Evolutionary conservation across 495 filamentous ascomycete genomes (phyloP).

Genomic region (Podospora pseudoanserina): DNA sequence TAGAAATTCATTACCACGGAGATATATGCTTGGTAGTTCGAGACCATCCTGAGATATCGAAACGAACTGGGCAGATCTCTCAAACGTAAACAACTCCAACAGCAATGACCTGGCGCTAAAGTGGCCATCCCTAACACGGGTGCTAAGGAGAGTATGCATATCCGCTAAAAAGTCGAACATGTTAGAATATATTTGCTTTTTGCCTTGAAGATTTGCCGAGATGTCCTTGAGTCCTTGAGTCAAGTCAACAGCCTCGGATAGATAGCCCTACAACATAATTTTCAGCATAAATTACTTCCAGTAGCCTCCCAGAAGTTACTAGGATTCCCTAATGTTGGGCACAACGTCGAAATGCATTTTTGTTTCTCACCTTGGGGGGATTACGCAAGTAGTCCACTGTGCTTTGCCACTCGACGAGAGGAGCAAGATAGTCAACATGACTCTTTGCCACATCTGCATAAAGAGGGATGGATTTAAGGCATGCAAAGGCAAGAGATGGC

Average conservation of each 20-base stretch:
- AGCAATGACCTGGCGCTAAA: conserved; percentile 11
- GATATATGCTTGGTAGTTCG: conserved; percentile 15
- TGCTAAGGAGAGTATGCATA: conserved; percentile 7
- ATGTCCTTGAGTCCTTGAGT: conserved; percentile 38
- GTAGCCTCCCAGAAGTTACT: too few relatives aligned
- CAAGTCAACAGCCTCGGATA: conserved; percentile 40
- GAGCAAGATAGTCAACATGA: conserved; percentile 18
- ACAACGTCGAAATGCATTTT: too few relatives aligned
- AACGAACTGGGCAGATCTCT: conserved; percentile 15
- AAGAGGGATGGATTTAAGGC: conserved; percentile 23
- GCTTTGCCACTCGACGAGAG: conserved; percentile 32
- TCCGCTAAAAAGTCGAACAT: conserved; percentile 49
- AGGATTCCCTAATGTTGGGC: too few relatives aligned
- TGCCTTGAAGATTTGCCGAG: conserved; percentile 16
- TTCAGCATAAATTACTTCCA: too few relatives aligned
- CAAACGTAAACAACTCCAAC: conserved; percentile 21
- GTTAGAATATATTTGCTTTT: conserved; percentile 32
- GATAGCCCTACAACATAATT: conserved; percentile 25
- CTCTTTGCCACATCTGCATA: conserved; percentile 14
- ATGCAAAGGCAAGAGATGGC: conserved; percentile 24
- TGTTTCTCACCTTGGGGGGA: conserved; percentile 29
- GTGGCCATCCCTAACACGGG: conserved; percentile 18
- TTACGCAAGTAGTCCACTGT: conserved; percentile 42
- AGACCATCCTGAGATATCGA: conserved; percentile 22
- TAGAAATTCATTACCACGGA: conserved; percentile 12